Percentiles rank a stretch among this genome's conserved stretches.
These are phyloP conservation scores for Hirschfeldia incana DNA, from an alignment of 345 rosid genomes.

Conservation along the genomic window DNA sequence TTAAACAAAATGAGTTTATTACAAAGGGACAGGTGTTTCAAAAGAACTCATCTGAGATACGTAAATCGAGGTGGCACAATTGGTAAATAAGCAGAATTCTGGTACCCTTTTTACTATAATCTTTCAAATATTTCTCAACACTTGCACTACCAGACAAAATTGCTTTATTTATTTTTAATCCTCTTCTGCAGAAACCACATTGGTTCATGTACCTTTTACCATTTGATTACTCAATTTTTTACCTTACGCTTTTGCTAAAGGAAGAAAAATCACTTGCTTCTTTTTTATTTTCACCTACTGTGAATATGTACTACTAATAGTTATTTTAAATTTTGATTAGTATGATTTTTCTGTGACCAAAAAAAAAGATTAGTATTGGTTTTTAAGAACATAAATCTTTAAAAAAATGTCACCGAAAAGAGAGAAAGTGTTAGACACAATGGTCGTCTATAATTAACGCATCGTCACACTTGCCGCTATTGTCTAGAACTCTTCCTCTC, in stretches of 20 bases:
- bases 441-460: conserved; percentile 27
- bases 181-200: conserved; percentile 1
- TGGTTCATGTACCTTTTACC: conserved; percentile 1
- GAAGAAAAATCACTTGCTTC: background rate
- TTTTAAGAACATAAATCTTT: background rate
- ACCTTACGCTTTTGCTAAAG: background rate
- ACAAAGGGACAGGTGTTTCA: conserved; percentile 21
- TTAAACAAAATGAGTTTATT: conserved; percentile 8
- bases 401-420: background rate
- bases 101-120: conserved; percentile 17
- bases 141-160: conserved; percentile 23
- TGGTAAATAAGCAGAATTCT: conserved; percentile 7
- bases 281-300: background rate
- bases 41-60: conserved; percentile 25
- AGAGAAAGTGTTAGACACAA: conserved; percentile 26
- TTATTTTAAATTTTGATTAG: background rate
- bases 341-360: too few species aligned
- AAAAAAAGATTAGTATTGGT: background rate
- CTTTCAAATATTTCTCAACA: conserved; percentile 23
- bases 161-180: background rate
- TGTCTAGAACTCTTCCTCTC: conserved; percentile 25
- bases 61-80: conserved; percentile 33
- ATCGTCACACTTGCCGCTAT: conserved; percentile 30
- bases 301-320: background rate
- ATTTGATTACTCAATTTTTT: background rate